Conservation (phyloP, 805 yeast genomes). For the Groenewaldozyma salmanticensis region DNA sequence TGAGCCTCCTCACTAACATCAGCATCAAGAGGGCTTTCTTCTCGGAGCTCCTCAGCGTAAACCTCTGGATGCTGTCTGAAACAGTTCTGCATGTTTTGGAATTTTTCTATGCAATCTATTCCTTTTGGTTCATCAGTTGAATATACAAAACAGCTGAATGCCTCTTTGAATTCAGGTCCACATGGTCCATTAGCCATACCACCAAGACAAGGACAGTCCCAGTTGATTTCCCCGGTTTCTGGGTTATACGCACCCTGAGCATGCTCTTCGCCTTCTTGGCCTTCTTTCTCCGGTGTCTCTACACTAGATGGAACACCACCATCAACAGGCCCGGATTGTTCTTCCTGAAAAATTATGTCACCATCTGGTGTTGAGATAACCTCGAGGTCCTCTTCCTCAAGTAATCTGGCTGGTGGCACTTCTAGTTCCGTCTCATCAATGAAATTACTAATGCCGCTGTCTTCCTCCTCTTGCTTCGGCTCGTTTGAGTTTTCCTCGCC, state of each 20-base stretch:
- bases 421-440: constrained; percentile 3
- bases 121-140: constrained; percentile 96
- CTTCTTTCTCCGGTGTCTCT: constrained; percentile 4
- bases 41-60: constrained; percentile 84
- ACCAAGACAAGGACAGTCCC: constrained; percentile 99
- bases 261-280: constrained; percentile 13
- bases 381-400: neutral
- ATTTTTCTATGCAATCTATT: constrained; percentile 84
- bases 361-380: neutral
- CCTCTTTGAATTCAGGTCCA: constrained; percentile 90
- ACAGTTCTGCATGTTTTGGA: constrained; percentile 86
- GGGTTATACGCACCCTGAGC: constrained; percentile 76
- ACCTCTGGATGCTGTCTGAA: constrained; percentile 89
- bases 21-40: constrained; percentile 41
- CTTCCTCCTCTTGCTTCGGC: neutral
- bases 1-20: constrained; percentile 4
- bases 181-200: constrained; percentile 99
- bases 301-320: neutral
- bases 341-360: neutral
- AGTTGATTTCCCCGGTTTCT: constrained; percentile 96
- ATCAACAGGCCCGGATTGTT: neutral
- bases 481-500: too few species aligned
- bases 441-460: too few species aligned
- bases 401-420: neutral
- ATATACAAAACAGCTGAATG: constrained; percentile 90